These are phyloP conservation scores for Fusarium lyarnte DNA, from an alignment of 2,329 filamentous ascomycete genomes.

Conservation along the genomic window DNA sequence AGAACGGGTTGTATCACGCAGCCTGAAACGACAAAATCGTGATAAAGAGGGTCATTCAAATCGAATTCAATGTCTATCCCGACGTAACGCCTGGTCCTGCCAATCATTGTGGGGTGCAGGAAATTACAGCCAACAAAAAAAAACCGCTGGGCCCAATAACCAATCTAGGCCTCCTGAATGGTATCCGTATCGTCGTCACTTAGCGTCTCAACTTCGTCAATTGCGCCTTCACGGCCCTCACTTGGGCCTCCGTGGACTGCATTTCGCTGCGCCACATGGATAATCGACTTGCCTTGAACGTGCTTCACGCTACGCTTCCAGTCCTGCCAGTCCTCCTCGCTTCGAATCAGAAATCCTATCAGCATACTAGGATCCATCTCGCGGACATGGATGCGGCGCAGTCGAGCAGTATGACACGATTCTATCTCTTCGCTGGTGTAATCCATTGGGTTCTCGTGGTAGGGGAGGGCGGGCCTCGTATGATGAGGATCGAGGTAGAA, in stretches of 20 bases:
- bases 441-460: conserved; percentile 62
- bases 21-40: background rate
- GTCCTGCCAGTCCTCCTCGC: conserved; percentile 82
- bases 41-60: conserved; percentile 7
- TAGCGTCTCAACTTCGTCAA: conserved; percentile 90
- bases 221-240: conserved; percentile 73
- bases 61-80: conserved; percentile 39
- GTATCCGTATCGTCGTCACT: conserved; percentile 74
- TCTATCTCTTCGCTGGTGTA: conserved; percentile 79
- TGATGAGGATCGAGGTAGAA: conserved; percentile 97
- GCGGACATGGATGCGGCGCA: conserved; percentile 82
- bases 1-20: background rate
- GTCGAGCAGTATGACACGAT: conserved; percentile 85
- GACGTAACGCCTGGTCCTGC: conserved; percentile 27
- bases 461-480: conserved; percentile 78
- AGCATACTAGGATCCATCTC: conserved; percentile 99
- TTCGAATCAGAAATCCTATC: conserved; percentile 87
- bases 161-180: conserved; percentile 42
- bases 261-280: conserved; percentile 81
- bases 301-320: conserved; percentile 83
- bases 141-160: conserved; percentile 18
- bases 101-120: background rate
- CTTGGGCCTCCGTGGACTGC: conserved; percentile 62
- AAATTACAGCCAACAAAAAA: conserved; percentile 25
- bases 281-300: conserved; percentile 83